phyloP scores from a whole-genome alignment of 257 asterid genomes.

The Solanum chiquidenum region DNA sequence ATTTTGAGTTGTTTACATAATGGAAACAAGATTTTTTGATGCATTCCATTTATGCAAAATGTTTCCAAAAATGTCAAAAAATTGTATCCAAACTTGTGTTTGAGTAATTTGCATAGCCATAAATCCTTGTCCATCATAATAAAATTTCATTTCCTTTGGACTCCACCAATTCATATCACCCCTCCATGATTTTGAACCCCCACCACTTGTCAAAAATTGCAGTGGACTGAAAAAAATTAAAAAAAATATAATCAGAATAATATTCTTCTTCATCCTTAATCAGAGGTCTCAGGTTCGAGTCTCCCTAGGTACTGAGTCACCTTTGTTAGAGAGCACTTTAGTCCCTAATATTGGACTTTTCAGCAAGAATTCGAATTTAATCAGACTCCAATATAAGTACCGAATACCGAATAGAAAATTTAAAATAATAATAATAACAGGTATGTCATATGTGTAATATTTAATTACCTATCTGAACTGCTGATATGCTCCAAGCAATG shows the following conservation, averaged over 20 bases:
- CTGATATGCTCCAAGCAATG: slow-evolving; percentile 72
- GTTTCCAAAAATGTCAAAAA: slow-evolving; percentile 31
- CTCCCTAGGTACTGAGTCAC: rapidly evolving
- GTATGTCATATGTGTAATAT: neutral
- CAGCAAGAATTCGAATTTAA: rapidly evolving
- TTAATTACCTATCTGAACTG: slow-evolving; percentile 32
- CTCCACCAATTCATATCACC: slow-evolving; percentile 15
- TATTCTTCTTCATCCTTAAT: no score
- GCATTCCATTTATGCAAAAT: slow-evolving; percentile 18
- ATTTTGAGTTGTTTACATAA: neutral
- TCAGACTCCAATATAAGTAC: no score
- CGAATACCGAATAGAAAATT: rapidly evolving
- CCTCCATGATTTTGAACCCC: slow-evolving; percentile 86
- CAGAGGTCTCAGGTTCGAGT: rapidly evolving
- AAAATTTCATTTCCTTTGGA: slow-evolving; percentile 26
- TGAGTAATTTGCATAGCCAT: slow-evolving; percentile 40
- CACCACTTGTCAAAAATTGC: slow-evolving; percentile 76
- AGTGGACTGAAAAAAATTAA: neutral
- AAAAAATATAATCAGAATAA: neutral
- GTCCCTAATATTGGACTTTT: rapidly evolving
- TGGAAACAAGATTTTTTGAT: neutral
- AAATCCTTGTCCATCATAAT: slow-evolving; percentile 75
- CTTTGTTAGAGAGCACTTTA: rapidly evolving
- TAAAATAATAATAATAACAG: neutral
- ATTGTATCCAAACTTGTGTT: slow-evolving; percentile 16